phyloP scores from a whole-genome alignment of 2,329 filamentous ascomycete species.

The Biscogniauxia marginata region DNA sequence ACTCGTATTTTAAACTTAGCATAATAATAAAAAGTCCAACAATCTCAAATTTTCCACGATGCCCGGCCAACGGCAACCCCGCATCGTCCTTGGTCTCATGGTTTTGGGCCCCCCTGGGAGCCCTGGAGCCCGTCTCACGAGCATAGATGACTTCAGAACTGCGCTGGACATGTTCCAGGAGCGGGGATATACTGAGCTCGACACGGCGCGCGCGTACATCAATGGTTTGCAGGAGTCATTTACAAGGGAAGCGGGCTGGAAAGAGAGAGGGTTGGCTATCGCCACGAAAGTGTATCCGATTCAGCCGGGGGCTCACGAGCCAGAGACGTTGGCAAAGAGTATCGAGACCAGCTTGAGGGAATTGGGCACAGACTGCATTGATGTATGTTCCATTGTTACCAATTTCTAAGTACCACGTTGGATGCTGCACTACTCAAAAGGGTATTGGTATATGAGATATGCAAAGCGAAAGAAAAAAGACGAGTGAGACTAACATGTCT shows the following conservation, averaged over 20 bases:
- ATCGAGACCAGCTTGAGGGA: conserved; percentile 68
- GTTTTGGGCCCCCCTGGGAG: conserved; percentile 69
- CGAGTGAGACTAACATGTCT: conserved; percentile 1
- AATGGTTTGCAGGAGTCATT: conserved; percentile 74
- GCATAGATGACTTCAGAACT: conserved; percentile 62
- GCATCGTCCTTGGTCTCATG: conserved; percentile 81
- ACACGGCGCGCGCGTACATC: conserved; percentile 78
- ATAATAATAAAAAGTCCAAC: no score
- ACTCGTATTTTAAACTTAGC: no score
- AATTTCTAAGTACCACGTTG: no score
- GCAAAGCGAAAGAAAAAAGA: neutral
- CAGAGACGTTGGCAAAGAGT: conserved; percentile 58
- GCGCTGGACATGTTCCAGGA: conserved; percentile 71
- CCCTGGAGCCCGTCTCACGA: conserved; percentile 68
- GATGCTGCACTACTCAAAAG: no score
- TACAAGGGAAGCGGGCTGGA: conserved; percentile 73
- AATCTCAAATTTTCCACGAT: no score
- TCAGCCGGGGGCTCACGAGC: conserved; percentile 58
- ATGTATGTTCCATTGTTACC: no score
- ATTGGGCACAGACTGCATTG: conserved; percentile 68
- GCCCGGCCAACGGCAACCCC: conserved; percentile 46
- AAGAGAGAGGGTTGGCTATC: conserved; percentile 70
- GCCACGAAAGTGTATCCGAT: conserved; percentile 75
- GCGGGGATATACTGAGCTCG: conserved; percentile 77
- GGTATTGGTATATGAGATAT: no score